Base-by-base conservation (phyloP, 31 red algal species). In the Asparagopsis taxiformis region DNA sequence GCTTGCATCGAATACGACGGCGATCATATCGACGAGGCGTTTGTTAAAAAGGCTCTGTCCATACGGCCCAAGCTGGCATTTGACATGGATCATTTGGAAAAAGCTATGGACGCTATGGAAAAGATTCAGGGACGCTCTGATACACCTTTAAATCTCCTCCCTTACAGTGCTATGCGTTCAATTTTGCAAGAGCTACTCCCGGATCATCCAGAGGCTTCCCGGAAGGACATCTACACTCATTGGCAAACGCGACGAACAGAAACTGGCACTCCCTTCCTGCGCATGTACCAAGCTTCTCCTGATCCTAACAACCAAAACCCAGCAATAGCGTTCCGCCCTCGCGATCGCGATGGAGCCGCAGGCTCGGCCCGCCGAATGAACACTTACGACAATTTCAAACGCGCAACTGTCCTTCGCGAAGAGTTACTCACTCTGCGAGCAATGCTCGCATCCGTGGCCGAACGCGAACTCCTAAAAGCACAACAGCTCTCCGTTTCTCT, bases 381-480 rank as follows among this genome's bases (percentile, higher is more conserved):
- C 51, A 92, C 89, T 1, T 92, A 82, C 44, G 94, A 97, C 23
- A 97, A 97, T 51, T 97, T 75, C 74, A 86, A 86, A 44, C 67
- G 77, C 24, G 75, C 85, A 33, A 31, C 67, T 17, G 39, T 79
- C 33, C 62, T 97, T 53, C 70, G 77, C 1, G 77, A 91, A 35
- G 87, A 91, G 36, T 62, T 91, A 35, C 64, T 34, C 15, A 19
- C 34, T n/a, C 70, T 87, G 22, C 70, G 82, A 31, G 46, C 54
- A 6, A 41, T 94, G 19, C 38, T 91, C 6, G 80, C 67, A 1
- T 25, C 46, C 22, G 55, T 87, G 31, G 31, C 84, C n/a, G 77
- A 82, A 25, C 77, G 85, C 8, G 88, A 91, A 69, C 51, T 67
- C n/a, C 52, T 64, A 31, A 87, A 84, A 66, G 30, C 59, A 0